Evolutionary conservation across 2,329 filamentous ascomycete genomes (phyloP).

Genomic region (Chalaropsis thielavioides): DNA sequence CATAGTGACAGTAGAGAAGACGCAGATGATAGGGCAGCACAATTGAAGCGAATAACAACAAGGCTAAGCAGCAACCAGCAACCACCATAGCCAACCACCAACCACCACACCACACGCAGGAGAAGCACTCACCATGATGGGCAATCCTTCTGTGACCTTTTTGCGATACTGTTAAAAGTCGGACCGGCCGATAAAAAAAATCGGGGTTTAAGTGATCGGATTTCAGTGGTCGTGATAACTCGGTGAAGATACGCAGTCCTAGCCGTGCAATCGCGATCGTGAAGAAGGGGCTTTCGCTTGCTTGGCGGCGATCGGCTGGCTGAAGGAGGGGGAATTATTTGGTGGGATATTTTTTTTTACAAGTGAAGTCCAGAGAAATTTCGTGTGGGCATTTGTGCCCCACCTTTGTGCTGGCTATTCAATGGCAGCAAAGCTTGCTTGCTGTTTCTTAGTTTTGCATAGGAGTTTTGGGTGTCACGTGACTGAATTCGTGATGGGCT

Average conservation of each 20-base stretch:
- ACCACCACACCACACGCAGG: neutral
- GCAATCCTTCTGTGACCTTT: slow-evolving; percentile 17
- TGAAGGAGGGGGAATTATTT: slow-evolving; percentile 12
- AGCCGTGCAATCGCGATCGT: slow-evolving; percentile 12
- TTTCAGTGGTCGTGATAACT: slow-evolving; percentile 7
- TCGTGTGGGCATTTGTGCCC: slow-evolving; percentile 13
- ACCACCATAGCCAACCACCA: neutral
- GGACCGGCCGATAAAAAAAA: slow-evolving; percentile 10
- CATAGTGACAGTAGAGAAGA: neutral
- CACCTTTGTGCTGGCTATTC: slow-evolving; percentile 5
- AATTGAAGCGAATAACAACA: neutral
- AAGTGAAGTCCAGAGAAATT: slow-evolving; percentile 10
- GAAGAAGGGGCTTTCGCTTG: slow-evolving; percentile 15
- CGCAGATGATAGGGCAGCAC: neutral
- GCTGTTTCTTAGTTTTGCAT: neutral
- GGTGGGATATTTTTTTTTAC: slow-evolving; percentile 15
- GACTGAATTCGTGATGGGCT: neutral
- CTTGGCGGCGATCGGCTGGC: slow-evolving; percentile 7
- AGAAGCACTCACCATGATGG: slow-evolving; percentile 24
- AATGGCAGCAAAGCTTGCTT: neutral
- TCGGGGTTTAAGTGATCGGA: slow-evolving; percentile 1
- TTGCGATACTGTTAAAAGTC: slow-evolving; percentile 7
- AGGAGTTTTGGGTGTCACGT: neutral
- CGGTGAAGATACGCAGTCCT: slow-evolving; percentile 1
- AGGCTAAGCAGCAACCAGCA: neutral